phyloP scores from a whole-genome alignment of 345 rosid species.

The Boechera divaricarpa region DNA sequence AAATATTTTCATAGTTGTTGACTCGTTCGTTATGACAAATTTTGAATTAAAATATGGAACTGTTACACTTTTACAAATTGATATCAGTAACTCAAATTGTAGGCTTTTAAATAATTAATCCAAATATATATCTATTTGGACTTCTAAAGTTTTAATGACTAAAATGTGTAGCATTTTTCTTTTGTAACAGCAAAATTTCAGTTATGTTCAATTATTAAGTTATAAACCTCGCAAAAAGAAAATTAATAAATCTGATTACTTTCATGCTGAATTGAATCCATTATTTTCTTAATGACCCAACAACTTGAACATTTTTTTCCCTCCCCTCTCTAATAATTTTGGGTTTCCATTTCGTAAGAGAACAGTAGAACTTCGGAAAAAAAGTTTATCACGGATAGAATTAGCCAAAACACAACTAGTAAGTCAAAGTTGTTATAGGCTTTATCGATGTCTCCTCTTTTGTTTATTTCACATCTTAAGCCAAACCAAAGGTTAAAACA shows the following conservation, averaged over 20 bases:
- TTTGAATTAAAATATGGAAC: background rate
- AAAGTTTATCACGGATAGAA: background rate
- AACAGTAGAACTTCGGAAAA: background rate
- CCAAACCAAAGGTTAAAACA: conserved; percentile 8
- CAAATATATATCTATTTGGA: too few species aligned
- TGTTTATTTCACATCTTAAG: conserved; percentile 8
- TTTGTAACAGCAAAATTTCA: too few species aligned
- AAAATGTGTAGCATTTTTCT: too few species aligned
- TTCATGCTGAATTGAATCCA: background rate
- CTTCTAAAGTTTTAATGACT: too few species aligned
- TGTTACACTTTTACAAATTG: background rate
- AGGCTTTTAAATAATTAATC: too few species aligned
- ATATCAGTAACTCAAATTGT: background rate
- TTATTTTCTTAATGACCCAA: background rate
- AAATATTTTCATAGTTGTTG: too few species aligned
- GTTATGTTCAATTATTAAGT: too few species aligned
- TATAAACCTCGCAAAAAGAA: too few species aligned
- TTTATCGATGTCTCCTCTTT: conserved; percentile 26
- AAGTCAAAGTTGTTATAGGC: conserved; percentile 8
- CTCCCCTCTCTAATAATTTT: too few species aligned
- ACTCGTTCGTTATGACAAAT: too few species aligned
- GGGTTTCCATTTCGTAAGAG: background rate
- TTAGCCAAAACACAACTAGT: conserved; percentile 13
- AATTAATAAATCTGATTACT: too few species aligned
- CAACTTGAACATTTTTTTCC: background rate